A percentile compares a stretch with the other conserved stretches of the same genome.
Evolutionary conservation across 257 asterid species (phyloP).

Genomic region (Solanum lignicaule): DNA sequence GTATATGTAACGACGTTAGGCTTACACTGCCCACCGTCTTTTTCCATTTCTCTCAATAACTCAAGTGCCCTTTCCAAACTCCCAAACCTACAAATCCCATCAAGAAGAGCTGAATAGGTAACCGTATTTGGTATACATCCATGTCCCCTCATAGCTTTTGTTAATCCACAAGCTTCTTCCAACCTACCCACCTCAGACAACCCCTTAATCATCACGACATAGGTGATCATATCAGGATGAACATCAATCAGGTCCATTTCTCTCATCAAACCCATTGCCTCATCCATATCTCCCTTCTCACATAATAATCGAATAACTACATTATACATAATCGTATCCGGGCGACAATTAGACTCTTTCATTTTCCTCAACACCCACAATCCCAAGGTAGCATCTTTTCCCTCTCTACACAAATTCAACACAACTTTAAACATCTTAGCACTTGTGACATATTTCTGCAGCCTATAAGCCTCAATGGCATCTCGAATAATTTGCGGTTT

Average conservation of each 20-base stretch:
- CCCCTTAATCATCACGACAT: conserved; percentile 46
- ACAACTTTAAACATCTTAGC: conserved; percentile 61
- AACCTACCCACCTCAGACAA: conserved; percentile 40
- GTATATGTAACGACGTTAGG: conserved; percentile 76
- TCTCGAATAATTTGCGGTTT: conserved; percentile 37
- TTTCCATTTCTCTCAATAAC: conserved; percentile 58
- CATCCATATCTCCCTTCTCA: conserved; percentile 39
- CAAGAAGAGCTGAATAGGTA: conserved; percentile 48
- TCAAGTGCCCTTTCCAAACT: conserved; percentile 50
- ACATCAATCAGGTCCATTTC: conserved; percentile 70
- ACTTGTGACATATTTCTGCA: conserved; percentile 27
- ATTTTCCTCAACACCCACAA: conserved; percentile 66
- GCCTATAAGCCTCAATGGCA: conserved; percentile 43
- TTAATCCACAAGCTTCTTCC: conserved; percentile 48
- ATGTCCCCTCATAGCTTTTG: conserved; percentile 48
- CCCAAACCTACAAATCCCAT: conserved; percentile 61
- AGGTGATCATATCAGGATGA: conserved; percentile 60
- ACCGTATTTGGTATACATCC: conserved; percentile 61
- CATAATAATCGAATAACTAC: conserved; percentile 59
- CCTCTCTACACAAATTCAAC: conserved; percentile 64
- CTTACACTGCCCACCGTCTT: conserved; percentile 29
- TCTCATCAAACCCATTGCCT: conserved; percentile 49
- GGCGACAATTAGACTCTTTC: conserved; percentile 63
- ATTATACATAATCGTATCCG: conserved; percentile 60
- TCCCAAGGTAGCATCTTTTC: conserved; percentile 56